phyloP scores from a whole-genome alignment of 2,329 filamentous ascomycete species.

The Microdochium paspali region DNA sequence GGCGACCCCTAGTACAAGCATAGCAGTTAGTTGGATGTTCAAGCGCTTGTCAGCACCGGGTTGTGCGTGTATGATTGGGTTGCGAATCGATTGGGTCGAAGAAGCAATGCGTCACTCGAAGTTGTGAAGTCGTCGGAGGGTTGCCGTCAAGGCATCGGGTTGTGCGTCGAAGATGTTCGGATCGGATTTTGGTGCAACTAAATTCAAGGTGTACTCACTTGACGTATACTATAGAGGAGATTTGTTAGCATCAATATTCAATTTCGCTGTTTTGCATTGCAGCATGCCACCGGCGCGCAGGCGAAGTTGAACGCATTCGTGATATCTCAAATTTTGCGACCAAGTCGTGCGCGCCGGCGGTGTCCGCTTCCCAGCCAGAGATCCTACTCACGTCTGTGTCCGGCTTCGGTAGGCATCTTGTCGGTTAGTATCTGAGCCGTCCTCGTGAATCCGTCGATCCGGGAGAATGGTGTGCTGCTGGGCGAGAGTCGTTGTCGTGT shows the following conservation, averaged over 20 bases:
- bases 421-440: conserved; percentile 36
- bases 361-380: neutral
- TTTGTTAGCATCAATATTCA: conserved; percentile 13
- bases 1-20: conserved; percentile 98
- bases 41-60: neutral
- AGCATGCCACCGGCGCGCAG: neutral
- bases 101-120: neutral
- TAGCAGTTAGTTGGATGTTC: too few species aligned
- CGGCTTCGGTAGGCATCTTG: conserved; percentile 83
- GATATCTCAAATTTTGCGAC: conserved; percentile 16
- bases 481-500: conserved; percentile 24
- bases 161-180: neutral
- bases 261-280: neutral
- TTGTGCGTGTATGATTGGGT: too few species aligned
- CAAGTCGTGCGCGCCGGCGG: neutral
- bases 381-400: conserved; percentile 71
- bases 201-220: conserved; percentile 55
- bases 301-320: conserved; percentile 2
- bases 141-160: too few species aligned
- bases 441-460: conserved; percentile 39
- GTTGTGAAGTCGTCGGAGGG: neutral
- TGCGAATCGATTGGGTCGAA: neutral
- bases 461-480: conserved; percentile 34
- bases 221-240: conserved; percentile 61
- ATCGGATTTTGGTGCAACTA: neutral